A percentile compares a stretch with the other conserved stretches of the same genome.
Evolutionary conservation across 148 eudicot genomes (phyloP).

Genomic region (Salicornia ramosissima): DNA sequence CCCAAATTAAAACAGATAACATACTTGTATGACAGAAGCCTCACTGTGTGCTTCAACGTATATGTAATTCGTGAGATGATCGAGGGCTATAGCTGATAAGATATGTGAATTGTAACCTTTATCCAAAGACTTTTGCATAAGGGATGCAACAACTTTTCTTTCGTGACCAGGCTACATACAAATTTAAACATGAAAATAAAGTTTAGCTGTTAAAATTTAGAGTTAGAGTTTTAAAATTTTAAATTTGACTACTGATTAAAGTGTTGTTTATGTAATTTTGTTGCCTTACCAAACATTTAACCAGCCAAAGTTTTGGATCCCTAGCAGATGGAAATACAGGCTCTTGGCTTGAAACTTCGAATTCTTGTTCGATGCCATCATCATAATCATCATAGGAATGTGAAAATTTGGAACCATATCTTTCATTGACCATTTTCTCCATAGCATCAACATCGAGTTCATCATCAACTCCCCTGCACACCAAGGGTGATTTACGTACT

Average conservation of each 20-base stretch:
- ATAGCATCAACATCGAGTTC: slow-evolving; percentile 64
- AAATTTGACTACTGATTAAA: too few species aligned
- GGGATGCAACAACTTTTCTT: slow-evolving; percentile 72
- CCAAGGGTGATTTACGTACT: slow-evolving; percentile 42
- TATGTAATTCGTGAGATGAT: slow-evolving; percentile 73
- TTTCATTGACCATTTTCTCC: slow-evolving; percentile 47
- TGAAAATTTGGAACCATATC: slow-evolving; percentile 40
- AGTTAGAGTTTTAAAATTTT: too few species aligned
- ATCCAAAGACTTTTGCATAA: slow-evolving; percentile 81
- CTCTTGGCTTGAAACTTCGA: slow-evolving; percentile 71
- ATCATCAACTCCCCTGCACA: slow-evolving; percentile 53
- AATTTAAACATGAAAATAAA: slow-evolving; percentile 6
- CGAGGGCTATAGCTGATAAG: slow-evolving; percentile 70
- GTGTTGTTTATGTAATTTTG: too few species aligned
- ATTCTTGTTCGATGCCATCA: slow-evolving; percentile 56
- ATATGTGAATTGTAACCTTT: slow-evolving; percentile 63
- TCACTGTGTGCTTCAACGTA: slow-evolving; percentile 89
- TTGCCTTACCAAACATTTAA: slow-evolving; percentile 91
- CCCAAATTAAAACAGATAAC: neutral
- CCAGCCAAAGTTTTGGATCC: slow-evolving; percentile 93
- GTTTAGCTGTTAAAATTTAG: too few species aligned
- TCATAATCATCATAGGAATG: slow-evolving; percentile 26
- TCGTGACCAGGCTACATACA: slow-evolving; percentile 76
- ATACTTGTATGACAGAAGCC: slow-evolving; percentile 82
- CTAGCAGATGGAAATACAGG: slow-evolving; percentile 69